Conservation (phyloP, 345 rosid species). For the Citrus mangshanensis region DNA sequence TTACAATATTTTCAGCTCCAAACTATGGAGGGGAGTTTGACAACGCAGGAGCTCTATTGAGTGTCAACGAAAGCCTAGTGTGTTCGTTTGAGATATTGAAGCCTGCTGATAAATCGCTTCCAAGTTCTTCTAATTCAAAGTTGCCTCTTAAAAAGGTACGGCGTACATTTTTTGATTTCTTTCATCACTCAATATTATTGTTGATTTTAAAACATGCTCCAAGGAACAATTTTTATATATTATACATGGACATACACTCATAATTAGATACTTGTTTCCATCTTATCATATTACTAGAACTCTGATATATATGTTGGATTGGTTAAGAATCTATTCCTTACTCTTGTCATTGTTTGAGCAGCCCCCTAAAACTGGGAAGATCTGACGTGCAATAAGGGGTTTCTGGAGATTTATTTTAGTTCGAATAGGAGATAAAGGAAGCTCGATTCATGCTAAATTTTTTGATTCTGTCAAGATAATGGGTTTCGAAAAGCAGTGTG, state of each 20-base stretch:
- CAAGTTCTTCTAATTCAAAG: slow-evolving; percentile 37
- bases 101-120: slow-evolving; percentile 45
- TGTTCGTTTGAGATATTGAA: slow-evolving; percentile 96
- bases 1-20: slow-evolving; percentile 95
- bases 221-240: not conserved
- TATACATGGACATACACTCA: not conserved
- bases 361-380: slow-evolving; percentile 43
- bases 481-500: not conserved
- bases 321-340: not conserved
- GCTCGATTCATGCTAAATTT: slow-evolving; percentile 5
- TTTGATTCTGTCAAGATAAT: not conserved
- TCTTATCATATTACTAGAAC: not conserved
- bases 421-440: slow-evolving; percentile 17
- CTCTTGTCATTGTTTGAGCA: slow-evolving; percentile 19
- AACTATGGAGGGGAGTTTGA: slow-evolving; percentile 99
- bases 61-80: slow-evolving; percentile 68
- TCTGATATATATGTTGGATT: not conserved
- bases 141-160: slow-evolving; percentile 66
- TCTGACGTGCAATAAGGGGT: slow-evolving; percentile 18
- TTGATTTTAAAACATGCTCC: not conserved
- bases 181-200: not conserved
- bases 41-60: slow-evolving; percentile 87
- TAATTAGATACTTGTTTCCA: not conserved
- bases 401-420: not conserved
- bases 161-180: not conserved